Conservation (phyloP, 805 yeast genomes). For the Kodamaea leandrae region DNA sequence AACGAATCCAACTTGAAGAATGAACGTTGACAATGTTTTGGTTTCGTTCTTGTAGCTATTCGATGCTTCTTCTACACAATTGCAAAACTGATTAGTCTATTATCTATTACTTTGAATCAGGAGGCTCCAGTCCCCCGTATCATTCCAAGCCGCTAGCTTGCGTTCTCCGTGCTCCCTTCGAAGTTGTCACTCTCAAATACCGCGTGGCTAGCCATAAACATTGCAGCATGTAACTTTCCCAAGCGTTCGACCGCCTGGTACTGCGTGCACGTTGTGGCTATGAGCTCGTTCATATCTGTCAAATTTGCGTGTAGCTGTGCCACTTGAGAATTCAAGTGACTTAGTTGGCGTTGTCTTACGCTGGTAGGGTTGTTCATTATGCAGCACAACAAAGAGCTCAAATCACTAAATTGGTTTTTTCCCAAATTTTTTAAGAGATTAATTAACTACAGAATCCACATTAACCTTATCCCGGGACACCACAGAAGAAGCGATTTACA, state of each 20-base stretch:
- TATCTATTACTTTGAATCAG: too few relatives aligned
- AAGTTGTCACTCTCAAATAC: conserved; percentile 40
- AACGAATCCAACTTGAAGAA: too few relatives aligned
- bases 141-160: too few relatives aligned
- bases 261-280: conserved; percentile 51
- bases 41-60: too few relatives aligned
- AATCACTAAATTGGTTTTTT: neutral
- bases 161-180: conserved; percentile 6
- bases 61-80: too few relatives aligned
- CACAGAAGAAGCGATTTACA: neutral
- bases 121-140: neutral
- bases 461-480: neutral
- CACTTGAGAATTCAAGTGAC: conserved; percentile 51
- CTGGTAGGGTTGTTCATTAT: conserved; percentile 9
- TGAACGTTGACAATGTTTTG: too few relatives aligned
- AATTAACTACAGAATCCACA: neutral
- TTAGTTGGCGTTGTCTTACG: conserved; percentile 42
- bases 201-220: conserved; percentile 44
- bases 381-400: neutral
- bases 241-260: conserved; percentile 50
- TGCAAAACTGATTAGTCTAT: too few relatives aligned
- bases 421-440: neutral
- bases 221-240: conserved; percentile 56
- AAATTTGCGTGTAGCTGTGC: conserved; percentile 57
- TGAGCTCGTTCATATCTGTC: conserved; percentile 49